Percentiles rank a stretch among this genome's conserved stretches.
Conservation (phyloP, 176 grass and related monocot genomes). For the Neostapfia colusana region DNA sequence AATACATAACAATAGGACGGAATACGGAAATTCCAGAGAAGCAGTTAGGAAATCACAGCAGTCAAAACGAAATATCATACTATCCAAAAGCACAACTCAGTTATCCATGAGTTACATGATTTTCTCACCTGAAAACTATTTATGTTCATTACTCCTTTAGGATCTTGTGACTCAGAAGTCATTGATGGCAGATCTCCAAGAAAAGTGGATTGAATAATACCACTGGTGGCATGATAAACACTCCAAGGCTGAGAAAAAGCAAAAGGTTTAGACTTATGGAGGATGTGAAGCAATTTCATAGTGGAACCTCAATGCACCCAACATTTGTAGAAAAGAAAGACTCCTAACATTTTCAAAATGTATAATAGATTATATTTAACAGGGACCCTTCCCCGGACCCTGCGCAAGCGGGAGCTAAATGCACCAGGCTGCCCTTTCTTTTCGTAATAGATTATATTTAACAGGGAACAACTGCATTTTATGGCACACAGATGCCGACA, state of each 20-base stretch:
- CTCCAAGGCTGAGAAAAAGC: constrained; percentile 46
- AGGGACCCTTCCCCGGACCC: no score
- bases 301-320: not conserved
- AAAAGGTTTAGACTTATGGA: constrained; percentile 3
- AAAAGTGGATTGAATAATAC: constrained; percentile 14
- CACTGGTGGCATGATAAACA: constrained; percentile 36
- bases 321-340: not conserved
- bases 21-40: not conserved
- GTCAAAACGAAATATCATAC: no score
- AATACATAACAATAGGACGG: constrained; percentile 6
- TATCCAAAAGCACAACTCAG: no score
- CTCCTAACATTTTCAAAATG: not conserved
- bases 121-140: constrained; percentile 45
- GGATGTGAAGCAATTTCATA: constrained; percentile 15
- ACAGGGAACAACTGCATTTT: constrained; percentile 14
- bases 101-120: constrained; percentile 24
- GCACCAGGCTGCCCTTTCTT: no score
- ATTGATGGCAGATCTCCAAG: constrained; percentile 29
- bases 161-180: constrained; percentile 30
- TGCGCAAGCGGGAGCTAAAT: no score
- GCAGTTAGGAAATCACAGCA: constrained; percentile 16
- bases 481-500: not conserved
- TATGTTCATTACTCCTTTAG: constrained; percentile 23
- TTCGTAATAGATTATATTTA: no score
- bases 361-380: constrained; percentile 11